Conservation (phyloP, 73 alveolate species). For the Uronychia binucleata region DNA sequence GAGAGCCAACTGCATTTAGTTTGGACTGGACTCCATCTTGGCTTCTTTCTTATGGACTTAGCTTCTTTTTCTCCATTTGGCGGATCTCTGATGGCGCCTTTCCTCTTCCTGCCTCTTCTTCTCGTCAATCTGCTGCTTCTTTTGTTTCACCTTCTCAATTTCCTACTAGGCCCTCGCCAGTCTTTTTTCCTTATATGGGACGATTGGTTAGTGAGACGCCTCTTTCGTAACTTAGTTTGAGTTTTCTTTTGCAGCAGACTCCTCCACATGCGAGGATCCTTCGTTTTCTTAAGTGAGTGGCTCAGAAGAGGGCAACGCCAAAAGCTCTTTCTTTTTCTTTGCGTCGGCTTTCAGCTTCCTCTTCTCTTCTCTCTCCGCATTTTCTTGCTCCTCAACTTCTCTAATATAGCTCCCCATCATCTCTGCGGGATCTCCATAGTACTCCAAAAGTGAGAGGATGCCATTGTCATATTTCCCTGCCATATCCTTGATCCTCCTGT, state of each 20-base stretch:
- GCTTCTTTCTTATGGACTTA: constrained; percentile 38
- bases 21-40: constrained; percentile 55
- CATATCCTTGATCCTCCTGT: constrained; percentile 53
- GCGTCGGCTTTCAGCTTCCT: constrained; percentile 27
- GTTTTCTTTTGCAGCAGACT: too few relatives aligned
- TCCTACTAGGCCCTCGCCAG: constrained; percentile 60
- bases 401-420: constrained; percentile 3
- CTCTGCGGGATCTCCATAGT: constrained; percentile 80
- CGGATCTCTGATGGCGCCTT: constrained; percentile 21
- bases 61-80: constrained; percentile 37
- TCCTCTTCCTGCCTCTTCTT: constrained; percentile 52
- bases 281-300: too few relatives aligned
- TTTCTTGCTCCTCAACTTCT: constrained; percentile 33
- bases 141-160: constrained; percentile 32
- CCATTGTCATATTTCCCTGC: constrained; percentile 71
- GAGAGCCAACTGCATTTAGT: too few relatives aligned
- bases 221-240: too few relatives aligned
- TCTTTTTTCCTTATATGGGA: constrained; percentile 17
- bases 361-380: constrained; percentile 42
- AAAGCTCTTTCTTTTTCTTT: constrained; percentile 6
- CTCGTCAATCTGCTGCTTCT: constrained; percentile 36
- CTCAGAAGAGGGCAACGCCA: constrained; percentile 25
- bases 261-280: too few relatives aligned
- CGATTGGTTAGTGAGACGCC: constrained; percentile 27
- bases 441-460: constrained; percentile 64